Evolutionary conservation across 1,139 yeast genomes (phyloP).

Genomic region (Suhomyces chickasaworum): DNA sequence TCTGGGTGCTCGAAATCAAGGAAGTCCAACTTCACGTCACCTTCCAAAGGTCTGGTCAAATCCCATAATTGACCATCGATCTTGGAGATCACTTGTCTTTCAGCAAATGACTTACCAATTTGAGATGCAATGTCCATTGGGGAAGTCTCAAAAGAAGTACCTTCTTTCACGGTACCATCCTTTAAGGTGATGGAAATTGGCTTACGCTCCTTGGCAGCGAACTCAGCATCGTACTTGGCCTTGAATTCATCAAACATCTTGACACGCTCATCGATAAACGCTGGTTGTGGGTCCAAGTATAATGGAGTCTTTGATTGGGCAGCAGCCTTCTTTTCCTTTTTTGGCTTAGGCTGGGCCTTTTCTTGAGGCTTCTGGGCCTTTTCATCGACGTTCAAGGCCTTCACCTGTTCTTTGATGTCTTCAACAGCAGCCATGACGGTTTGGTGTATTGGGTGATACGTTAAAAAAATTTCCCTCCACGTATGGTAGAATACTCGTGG

Average conservation of each 20-base stretch:
- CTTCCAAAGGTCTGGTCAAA: conserved; percentile 89
- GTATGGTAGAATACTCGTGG: neutral
- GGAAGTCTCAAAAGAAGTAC: conserved; percentile 83
- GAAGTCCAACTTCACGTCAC: conserved; percentile 68
- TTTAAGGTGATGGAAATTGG: conserved; percentile 80
- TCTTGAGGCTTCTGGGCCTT: conserved; percentile 29
- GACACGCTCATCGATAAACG: conserved; percentile 77
- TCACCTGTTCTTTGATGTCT: conserved; percentile 52
- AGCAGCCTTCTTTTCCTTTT: conserved; percentile 35
- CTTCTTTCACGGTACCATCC: conserved; percentile 81
- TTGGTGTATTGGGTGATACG: neutral
- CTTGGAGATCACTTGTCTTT: conserved; percentile 87
- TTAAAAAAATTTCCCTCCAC: conserved; percentile 6
- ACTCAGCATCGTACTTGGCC: conserved; percentile 71
- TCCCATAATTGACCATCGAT: conserved; percentile 95
- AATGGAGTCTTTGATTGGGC: conserved; percentile 39
- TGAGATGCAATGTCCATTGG: conserved; percentile 84
- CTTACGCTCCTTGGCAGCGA: conserved; percentile 57
- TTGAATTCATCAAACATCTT: conserved; percentile 78
- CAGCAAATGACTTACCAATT: conserved; percentile 80
- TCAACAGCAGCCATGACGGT: conserved; percentile 19
- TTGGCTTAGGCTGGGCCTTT: conserved; percentile 25
- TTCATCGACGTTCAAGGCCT: conserved; percentile 45
- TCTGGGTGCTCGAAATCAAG: conserved; percentile 71
- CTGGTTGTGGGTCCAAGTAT: conserved; percentile 75